Evolutionary conservation across 164 flowering plant genomes (phyloP).

Genomic region (Magnolia changhungtana): DNA sequence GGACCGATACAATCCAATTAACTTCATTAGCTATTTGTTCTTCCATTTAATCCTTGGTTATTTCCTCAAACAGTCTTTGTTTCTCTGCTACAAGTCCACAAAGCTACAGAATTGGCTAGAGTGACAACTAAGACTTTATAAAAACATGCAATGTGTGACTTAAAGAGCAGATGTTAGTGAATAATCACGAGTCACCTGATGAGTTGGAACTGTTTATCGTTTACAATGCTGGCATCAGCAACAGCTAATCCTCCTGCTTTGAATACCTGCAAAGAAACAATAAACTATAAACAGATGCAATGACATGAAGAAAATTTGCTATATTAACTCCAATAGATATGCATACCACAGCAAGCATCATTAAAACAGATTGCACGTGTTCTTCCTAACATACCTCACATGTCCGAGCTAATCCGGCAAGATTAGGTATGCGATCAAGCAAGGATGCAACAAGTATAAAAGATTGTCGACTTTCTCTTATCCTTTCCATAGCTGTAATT

Average conservation of each 20-base stretch:
- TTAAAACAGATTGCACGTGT: neutral
- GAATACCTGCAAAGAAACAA: constrained; percentile 54
- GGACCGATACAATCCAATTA: too few relatives aligned
- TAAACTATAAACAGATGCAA: neutral
- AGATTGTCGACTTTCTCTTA: constrained; percentile 59
- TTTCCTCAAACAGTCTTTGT: too few relatives aligned
- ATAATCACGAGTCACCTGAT: constrained; percentile 56
- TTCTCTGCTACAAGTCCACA: too few relatives aligned
- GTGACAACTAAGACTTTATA: constrained; percentile 1
- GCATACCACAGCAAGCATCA: neutral
- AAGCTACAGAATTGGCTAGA: neutral
- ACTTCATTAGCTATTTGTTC: too few relatives aligned
- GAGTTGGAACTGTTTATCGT: constrained; percentile 94
- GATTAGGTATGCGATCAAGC: constrained; percentile 94
- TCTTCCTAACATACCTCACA: constrained; percentile 64
- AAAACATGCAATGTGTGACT: neutral
- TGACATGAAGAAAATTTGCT: neutral
- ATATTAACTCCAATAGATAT: neutral
- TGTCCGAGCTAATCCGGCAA: constrained; percentile 94
- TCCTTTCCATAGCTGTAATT: constrained; percentile 41
- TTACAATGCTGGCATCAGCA: constrained; percentile 61
- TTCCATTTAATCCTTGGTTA: too few relatives aligned
- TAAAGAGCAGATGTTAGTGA: constrained; percentile 5
- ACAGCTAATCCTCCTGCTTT: constrained; percentile 72
- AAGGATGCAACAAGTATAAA: constrained; percentile 86